A percentile compares a stretch with the other conserved stretches of the same genome.
These are phyloP conservation scores for Neltuma alba DNA, from an alignment of 306 rosid species.

Conservation along the genomic window DNA sequence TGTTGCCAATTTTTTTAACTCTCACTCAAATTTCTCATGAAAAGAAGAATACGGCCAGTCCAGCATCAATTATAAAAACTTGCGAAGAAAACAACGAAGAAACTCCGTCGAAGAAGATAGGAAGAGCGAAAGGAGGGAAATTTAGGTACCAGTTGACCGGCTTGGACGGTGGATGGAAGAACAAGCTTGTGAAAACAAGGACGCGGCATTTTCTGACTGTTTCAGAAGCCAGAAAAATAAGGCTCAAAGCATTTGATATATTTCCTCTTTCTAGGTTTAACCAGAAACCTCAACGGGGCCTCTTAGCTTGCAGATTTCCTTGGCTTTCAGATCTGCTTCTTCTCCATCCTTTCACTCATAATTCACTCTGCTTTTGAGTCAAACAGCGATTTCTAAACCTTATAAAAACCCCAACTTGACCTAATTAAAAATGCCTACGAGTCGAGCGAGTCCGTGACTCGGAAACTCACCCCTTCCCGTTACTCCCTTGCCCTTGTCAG, in stretches of 20 bases:
- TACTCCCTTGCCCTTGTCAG: not conserved
- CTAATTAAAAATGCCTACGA: constrained; percentile 43
- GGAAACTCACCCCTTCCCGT: constrained; percentile 39
- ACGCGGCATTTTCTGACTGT: constrained; percentile 57
- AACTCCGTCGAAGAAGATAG: not conserved
- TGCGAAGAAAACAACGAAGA: not conserved
- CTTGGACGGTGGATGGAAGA: constrained; percentile 65
- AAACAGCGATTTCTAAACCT: constrained; percentile 52
- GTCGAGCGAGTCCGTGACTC: constrained; percentile 43
- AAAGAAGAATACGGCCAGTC: constrained; percentile 12
- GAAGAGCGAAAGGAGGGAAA: constrained; percentile 31
- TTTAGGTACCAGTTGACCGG: constrained; percentile 72
- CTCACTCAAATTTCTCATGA: constrained; percentile 33
- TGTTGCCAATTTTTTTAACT: constrained; percentile 10
- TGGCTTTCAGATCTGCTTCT: constrained; percentile 56
- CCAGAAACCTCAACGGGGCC: constrained; percentile 34
- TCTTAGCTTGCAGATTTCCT: constrained; percentile 14
- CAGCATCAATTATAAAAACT: constrained; percentile 17
- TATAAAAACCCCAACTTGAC: constrained; percentile 58
- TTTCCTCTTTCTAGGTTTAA: constrained; percentile 17
- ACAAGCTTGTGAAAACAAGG: constrained; percentile 87
- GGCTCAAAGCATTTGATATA: constrained; percentile 36
- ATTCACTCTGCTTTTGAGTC: constrained; percentile 59
- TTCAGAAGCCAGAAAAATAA: constrained; percentile 28
- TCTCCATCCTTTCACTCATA: constrained; percentile 27